phyloP scores from a whole-genome alignment of 1,139 yeast genomes.

The Groenewaldozyma auringiensis region DNA sequence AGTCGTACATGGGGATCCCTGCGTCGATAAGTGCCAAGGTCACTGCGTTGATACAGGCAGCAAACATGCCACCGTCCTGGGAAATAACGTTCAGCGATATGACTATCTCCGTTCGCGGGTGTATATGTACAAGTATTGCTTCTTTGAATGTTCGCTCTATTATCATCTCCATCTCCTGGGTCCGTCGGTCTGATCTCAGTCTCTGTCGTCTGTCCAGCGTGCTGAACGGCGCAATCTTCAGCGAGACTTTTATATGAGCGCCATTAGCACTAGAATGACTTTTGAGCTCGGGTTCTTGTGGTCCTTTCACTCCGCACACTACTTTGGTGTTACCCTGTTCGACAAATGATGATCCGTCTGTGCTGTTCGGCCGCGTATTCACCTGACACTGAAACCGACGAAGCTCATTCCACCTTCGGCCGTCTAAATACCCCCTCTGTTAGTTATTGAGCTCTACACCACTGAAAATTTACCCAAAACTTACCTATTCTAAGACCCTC shows the following conservation, averaged over 20 bases:
- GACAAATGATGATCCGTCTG: conserved; percentile 88
- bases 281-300: conserved; percentile 64
- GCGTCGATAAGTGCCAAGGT: conserved; percentile 90
- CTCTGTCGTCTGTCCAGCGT: conserved; percentile 68
- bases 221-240: conserved; percentile 75
- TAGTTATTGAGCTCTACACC: conserved; percentile 2
- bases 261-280: conserved; percentile 34
- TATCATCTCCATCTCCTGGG: conserved; percentile 67
- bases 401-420: conserved; percentile 90
- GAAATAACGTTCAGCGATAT: conserved; percentile 70
- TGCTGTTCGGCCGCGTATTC: conserved; percentile 79
- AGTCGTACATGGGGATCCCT: conserved; percentile 91
- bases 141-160: conserved; percentile 76
- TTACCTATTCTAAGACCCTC: conserved; percentile 69
- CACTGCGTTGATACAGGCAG: conserved; percentile 78
- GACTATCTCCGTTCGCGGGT: conserved; percentile 75
- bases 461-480: conserved; percentile 1
- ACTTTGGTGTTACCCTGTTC: conserved; percentile 92
- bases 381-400: conserved; percentile 73
- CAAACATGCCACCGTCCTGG: conserved; percentile 83
- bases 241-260: conserved; percentile 56
- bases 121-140: conserved; percentile 63
- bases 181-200: conserved; percentile 37
- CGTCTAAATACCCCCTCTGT: conserved; percentile 58
- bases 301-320: conserved; percentile 80